Conservation (phyloP, 2,329 filamentous ascomycete species). For the Ceratocystis papillata region DNA sequence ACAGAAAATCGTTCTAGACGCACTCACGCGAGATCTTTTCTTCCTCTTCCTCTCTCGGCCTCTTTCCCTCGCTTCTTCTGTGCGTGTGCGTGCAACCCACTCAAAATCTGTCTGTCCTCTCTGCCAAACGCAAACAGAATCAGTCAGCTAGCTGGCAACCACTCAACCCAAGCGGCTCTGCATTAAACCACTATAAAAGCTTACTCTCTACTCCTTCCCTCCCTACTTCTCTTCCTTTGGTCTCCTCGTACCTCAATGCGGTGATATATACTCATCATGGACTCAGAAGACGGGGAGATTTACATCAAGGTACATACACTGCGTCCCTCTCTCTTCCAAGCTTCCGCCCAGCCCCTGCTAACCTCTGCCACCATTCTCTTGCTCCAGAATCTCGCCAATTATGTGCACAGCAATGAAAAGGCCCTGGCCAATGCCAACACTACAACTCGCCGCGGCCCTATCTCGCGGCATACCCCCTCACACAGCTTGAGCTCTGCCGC, state of each 20-base stretch:
- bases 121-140: neutral
- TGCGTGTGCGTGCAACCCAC: neutral
- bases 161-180: neutral
- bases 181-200: slow-evolving; percentile 6
- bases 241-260: slow-evolving; percentile 22
- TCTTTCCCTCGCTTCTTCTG: neutral
- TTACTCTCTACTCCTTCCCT: neutral
- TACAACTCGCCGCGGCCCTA: slow-evolving; percentile 56
- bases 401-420: slow-evolving; percentile 95
- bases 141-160: neutral
- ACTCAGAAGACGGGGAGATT: slow-evolving; percentile 79
- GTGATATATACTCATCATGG: slow-evolving; percentile 47
- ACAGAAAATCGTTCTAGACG: slow-evolving; percentile 2
- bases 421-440: slow-evolving; percentile 92
- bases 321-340: neutral
- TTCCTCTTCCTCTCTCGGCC: slow-evolving; percentile 1
- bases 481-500: slow-evolving; percentile 52
- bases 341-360: neutral
- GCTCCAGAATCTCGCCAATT: slow-evolving; percentile 80
- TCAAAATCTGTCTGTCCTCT: neutral
- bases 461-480: slow-evolving; percentile 57
- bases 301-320: slow-evolving; percentile 63
- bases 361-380: slow-evolving; percentile 22
- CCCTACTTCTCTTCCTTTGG: slow-evolving; percentile 4
- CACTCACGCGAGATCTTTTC: neutral